These are phyloP conservation scores for Malus hybrid DNA, from an alignment of 331 rosid species.

Conservation along the genomic window DNA sequence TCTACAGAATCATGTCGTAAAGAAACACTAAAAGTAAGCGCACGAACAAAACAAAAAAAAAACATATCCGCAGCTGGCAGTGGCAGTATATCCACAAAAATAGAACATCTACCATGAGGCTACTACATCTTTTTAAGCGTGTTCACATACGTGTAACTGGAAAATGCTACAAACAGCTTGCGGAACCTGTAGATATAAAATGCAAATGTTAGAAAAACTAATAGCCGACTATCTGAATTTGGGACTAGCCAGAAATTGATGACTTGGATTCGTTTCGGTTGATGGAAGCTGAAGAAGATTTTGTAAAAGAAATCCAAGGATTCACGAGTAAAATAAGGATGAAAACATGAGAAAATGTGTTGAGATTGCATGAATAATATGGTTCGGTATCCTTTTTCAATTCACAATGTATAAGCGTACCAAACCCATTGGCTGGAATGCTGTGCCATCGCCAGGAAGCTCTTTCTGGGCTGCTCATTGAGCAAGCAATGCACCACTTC, in stretches of 20 bases:
- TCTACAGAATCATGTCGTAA: background rate
- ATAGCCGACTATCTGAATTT: background rate
- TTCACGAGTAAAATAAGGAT: background rate
- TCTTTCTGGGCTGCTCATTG: slow-evolving; percentile 51
- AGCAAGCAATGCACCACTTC: slow-evolving; percentile 51
- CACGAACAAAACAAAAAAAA: too few relatives aligned
- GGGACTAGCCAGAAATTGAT: background rate
- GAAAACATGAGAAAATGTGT: background rate
- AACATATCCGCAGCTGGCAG: background rate
- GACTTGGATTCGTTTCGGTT: background rate
- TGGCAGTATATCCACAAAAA: background rate
- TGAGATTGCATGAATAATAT: background rate
- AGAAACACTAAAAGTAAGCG: background rate
- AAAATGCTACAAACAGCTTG: slow-evolving; percentile 71
- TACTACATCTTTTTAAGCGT: slow-evolving; percentile 32
- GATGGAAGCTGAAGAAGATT: background rate
- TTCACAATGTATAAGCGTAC: slow-evolving; percentile 30
- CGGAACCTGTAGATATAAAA: slow-evolving; percentile 63
- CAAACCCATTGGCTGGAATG: slow-evolving; percentile 95
- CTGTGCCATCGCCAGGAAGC: slow-evolving; percentile 77
- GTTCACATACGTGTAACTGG: slow-evolving; percentile 84
- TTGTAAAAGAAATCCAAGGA: background rate
- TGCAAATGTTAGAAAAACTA: background rate
- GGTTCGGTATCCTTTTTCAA: background rate
- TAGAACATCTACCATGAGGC: background rate